These are phyloP conservation scores for Asclepias syriaca DNA, from an alignment of 257 asterid species.

Conservation along the genomic window DNA sequence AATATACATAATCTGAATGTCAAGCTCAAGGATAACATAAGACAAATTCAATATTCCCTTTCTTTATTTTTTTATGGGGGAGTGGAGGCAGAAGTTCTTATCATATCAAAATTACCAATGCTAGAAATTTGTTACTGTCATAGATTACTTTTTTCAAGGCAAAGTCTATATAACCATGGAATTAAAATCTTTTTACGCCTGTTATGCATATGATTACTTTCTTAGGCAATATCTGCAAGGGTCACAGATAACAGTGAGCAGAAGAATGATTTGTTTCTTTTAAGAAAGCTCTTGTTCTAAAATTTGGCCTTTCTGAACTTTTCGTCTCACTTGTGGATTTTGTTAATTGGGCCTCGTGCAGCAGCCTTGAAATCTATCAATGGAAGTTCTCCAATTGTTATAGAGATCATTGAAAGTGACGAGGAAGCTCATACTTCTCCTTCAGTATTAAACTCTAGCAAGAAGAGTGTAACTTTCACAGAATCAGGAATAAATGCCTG, in stretches of 20 bases:
- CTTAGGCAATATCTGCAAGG: neutral
- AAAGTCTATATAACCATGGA: neutral
- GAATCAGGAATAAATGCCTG: neutral
- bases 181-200: neutral
- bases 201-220: neutral
- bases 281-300: neutral
- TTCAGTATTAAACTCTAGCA: constrained; percentile 1
- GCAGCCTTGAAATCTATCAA: neutral
- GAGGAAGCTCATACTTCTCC: constrained; percentile 6
- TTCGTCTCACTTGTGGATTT: neutral
- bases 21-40: too few relatives aligned
- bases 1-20: too few relatives aligned
- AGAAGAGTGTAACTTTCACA: neutral
- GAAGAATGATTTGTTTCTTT: neutral
- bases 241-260: neutral
- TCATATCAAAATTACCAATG: too few relatives aligned
- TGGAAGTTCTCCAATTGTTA: neutral
- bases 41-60: too few relatives aligned
- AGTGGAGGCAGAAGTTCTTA: too few relatives aligned
- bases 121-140: too few relatives aligned
- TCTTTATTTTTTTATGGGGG: too few relatives aligned
- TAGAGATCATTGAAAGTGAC: constrained; percentile 11
- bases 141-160: neutral
- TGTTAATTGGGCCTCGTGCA: neutral
- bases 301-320: neutral